Evolutionary conservation across 139 green algal species (phyloP).

Genomic region (Auxenochlorella pyrenoidosa): DNA sequence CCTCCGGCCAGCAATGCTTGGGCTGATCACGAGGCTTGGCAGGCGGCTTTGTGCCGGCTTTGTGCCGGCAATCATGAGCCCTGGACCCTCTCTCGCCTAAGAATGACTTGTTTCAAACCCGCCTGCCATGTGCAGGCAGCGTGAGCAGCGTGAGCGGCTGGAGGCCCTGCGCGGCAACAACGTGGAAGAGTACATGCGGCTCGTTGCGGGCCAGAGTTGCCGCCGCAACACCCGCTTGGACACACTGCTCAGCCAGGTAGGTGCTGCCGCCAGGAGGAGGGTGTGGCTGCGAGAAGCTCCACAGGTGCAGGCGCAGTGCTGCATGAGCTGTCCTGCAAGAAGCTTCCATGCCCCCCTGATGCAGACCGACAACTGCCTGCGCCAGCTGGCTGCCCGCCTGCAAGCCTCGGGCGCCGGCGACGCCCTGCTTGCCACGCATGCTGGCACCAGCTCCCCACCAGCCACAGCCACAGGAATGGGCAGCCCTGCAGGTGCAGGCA

Average conservation of each 20-base stretch:
- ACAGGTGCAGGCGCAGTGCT: no score
- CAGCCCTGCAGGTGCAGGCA: background rate
- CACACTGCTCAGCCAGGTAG: constrained; percentile 69
- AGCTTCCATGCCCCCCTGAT: no score
- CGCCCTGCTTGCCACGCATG: background rate
- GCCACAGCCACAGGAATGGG: no score
- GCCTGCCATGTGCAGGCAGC: background rate
- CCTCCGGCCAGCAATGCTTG: no score
- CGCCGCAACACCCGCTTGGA: constrained; percentile 62
- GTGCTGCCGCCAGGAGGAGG: background rate
- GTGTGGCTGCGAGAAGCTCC: no score
- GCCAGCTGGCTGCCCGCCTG: constrained; percentile 43
- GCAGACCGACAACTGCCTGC: constrained; percentile 73
- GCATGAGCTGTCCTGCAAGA: no score
- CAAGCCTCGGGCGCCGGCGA: background rate
- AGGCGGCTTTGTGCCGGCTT: no score
- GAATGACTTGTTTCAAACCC: no score
- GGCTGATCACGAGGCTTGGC: no score
- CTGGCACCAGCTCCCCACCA: background rate
- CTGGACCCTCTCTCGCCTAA: no score
- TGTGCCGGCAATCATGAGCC: no score
- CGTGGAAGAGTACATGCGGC: constrained; percentile 79
- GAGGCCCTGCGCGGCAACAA: constrained; percentile 77
- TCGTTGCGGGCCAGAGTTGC: constrained; percentile 57
- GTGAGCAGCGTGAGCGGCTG: constrained; percentile 59